phyloP scores from a whole-genome alignment of 2,329 filamentous ascomycete genomes.

The Aspergillus neotritici region DNA sequence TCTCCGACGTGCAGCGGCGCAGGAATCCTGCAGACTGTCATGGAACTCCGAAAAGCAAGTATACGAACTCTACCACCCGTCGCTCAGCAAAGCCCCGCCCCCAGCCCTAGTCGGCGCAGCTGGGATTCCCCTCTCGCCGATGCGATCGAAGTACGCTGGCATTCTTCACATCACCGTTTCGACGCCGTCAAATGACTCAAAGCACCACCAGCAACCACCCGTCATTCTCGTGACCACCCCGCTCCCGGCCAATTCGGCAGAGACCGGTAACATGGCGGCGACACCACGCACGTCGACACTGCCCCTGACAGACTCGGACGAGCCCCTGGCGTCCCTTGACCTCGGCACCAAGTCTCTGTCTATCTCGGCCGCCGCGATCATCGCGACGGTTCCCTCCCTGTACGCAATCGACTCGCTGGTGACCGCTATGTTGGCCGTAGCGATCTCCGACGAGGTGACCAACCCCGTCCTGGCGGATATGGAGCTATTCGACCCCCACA shows the following conservation, averaged over 20 bases:
- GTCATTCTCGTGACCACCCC: constrained; percentile 37
- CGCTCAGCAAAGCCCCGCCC: constrained; percentile 27
- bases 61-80: constrained; percentile 45
- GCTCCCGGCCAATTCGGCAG: constrained; percentile 29
- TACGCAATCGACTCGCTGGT: constrained; percentile 46
- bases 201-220: constrained; percentile 21
- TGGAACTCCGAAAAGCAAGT: constrained; percentile 38
- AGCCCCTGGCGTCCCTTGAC: constrained; percentile 40
- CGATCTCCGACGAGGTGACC: constrained; percentile 39
- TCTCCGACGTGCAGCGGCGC: constrained; percentile 39
- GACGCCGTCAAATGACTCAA: constrained; percentile 19
- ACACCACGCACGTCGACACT: constrained; percentile 36
- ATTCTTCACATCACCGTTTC: constrained; percentile 41
- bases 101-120: constrained; percentile 31
- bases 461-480: constrained; percentile 37
- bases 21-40: constrained; percentile 43
- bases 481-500: constrained; percentile 22
- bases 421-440: constrained; percentile 41
- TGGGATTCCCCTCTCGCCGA: constrained; percentile 30
- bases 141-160: constrained; percentile 25
- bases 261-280: constrained; percentile 28
- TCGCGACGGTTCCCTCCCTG: constrained; percentile 39
- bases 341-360: constrained; percentile 37
- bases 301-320: constrained; percentile 34
- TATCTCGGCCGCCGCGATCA: constrained; percentile 37